Evolutionary conservation across 208 protist genomes (phyloP).

Genomic region (Trypanosoma conorhini): DNA sequence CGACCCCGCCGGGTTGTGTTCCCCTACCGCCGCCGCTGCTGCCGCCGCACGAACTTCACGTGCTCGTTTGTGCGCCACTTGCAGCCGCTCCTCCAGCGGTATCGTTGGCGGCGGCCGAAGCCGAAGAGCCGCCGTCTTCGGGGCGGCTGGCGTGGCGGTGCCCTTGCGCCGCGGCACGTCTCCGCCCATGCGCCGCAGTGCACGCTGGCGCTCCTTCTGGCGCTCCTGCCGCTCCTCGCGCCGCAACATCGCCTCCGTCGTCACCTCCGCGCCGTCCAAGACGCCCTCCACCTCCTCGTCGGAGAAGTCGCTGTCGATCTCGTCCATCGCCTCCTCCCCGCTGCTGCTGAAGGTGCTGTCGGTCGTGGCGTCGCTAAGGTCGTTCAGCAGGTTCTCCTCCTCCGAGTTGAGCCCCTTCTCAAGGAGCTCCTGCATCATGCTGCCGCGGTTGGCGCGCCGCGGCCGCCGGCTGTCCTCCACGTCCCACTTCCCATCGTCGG

Average conservation of each 20-base stretch:
- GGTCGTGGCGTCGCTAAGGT: conserved; percentile 43
- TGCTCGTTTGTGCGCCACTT: conserved; percentile 44
- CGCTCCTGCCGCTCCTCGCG: conserved; percentile 53
- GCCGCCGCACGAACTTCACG: conserved; percentile 26
- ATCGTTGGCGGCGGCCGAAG: conserved; percentile 55
- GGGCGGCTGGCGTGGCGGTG: not conserved
- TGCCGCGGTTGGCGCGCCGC: conserved; percentile 66
- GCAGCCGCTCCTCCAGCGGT: conserved; percentile 45
- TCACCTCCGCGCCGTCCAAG: conserved; percentile 30
- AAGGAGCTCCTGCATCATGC: conserved; percentile 59
- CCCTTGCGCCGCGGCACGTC: conserved; percentile 3
- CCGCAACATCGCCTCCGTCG: conserved; percentile 56
- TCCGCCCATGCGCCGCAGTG: conserved; percentile 27
- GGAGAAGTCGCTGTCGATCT: conserved; percentile 79
- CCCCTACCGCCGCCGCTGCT: not conserved
- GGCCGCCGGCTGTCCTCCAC: conserved; percentile 39
- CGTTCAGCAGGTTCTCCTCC: conserved; percentile 56
- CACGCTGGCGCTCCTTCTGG: conserved; percentile 28
- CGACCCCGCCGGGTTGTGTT: not conserved
- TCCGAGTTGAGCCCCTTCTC: conserved; percentile 64
- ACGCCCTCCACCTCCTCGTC: conserved; percentile 54
- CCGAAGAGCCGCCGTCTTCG: conserved; percentile 25
- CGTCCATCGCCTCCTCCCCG: conserved; percentile 60
- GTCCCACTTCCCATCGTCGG: conserved; percentile 13
- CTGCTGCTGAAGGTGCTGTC: conserved; percentile 71